Conservation (phyloP, 2,329 filamentous ascomycete species). For the Pyricularia sp. region DNA sequence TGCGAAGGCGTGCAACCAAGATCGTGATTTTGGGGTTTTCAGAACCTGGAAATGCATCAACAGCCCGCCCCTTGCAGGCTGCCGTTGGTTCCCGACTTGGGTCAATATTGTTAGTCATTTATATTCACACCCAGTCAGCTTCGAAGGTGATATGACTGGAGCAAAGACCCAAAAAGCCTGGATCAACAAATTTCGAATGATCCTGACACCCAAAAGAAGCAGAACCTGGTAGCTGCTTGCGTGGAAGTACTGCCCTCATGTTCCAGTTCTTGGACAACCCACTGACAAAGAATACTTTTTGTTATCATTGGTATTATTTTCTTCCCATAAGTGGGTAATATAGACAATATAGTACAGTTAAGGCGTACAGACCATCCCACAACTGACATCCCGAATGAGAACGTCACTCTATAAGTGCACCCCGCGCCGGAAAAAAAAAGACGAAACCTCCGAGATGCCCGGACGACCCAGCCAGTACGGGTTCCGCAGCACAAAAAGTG, state of each 20-base stretch:
- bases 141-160: no score
- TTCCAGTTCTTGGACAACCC: not conserved
- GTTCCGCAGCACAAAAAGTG: not conserved
- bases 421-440: not conserved
- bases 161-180: no score
- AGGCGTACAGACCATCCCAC: not conserved
- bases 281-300: not conserved
- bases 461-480: not conserved
- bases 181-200: no score
- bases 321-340: not conserved
- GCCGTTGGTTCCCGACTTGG: no score
- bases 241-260: not conserved
- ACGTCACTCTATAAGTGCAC: not conserved
- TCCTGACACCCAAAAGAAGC: no score
- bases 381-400: not conserved
- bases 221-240: no score
- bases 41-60: not conserved
- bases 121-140: no score
- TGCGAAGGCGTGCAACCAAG: not conserved
- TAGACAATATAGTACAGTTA: conserved; percentile 1
- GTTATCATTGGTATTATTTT: not conserved
- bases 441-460: not conserved
- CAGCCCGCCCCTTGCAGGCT: no score
- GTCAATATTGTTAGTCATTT: no score
- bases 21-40: not conserved